Evolutionary conservation across 83 land plant genomes (phyloP).

Genomic region (Thuja plicata): DNA sequence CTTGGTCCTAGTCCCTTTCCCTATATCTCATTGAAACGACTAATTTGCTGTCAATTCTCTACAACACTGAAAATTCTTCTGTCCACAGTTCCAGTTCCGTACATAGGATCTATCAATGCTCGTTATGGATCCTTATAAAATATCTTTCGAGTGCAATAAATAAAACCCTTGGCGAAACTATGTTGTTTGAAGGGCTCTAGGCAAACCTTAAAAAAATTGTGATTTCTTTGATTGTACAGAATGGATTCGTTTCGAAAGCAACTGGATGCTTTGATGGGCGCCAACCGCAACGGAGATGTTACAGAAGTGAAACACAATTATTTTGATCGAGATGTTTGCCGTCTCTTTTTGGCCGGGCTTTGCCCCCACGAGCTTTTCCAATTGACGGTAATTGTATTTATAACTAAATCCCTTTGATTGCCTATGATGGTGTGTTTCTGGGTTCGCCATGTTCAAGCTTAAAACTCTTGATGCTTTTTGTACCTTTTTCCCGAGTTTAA

Average conservation of each 20-base stretch:
- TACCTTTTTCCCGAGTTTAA: not conserved
- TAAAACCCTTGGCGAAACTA: not conserved
- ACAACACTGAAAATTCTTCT: too few species aligned
- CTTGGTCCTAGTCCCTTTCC: too few species aligned
- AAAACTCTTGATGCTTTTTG: not conserved
- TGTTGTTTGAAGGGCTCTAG: not conserved
- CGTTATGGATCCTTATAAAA: too few species aligned
- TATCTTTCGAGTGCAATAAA: too few species aligned
- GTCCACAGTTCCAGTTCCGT: too few species aligned
- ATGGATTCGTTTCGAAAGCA: conserved; percentile 59
- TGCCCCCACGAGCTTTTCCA: conserved; percentile 60
- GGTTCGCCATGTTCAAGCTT: not conserved
- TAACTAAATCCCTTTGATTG: not conserved
- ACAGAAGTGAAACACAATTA: conserved; percentile 41
- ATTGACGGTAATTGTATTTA: conserved; percentile 29
- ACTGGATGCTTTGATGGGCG: conserved; percentile 56
- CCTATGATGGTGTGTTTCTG: not conserved
- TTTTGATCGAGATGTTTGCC: conserved; percentile 50
- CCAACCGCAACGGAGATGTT: conserved; percentile 57
- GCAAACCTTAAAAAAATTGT: not conserved
- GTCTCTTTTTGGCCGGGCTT: conserved; percentile 43
- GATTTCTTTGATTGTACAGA: not conserved
- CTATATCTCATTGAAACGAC: too few species aligned
- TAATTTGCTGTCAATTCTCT: too few species aligned
- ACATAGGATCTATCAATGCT: too few species aligned